Conservation (phyloP, 1,284 basidiomycete species). For the Cystobasidiaceae sp. region DNA sequence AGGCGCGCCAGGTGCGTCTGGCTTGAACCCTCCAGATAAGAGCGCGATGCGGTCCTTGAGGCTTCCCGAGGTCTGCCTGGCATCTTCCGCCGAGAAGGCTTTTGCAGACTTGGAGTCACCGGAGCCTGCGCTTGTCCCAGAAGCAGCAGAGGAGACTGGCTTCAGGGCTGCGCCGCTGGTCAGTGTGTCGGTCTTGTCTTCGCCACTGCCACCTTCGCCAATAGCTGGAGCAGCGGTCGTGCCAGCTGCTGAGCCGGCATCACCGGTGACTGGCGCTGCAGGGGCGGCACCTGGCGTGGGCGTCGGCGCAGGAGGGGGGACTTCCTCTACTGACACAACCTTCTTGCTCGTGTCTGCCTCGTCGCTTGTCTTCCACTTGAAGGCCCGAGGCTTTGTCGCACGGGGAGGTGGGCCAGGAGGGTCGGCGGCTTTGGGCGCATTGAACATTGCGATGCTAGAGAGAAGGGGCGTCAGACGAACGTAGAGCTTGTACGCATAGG, state of each 20-base stretch:
- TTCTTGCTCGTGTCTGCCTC: conserved; percentile 8
- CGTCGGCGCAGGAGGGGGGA: conserved; percentile 11
- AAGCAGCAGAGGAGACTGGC: neutral
- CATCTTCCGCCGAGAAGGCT: conserved; percentile 73
- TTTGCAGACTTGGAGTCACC: neutral
- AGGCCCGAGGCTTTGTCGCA: conserved; percentile 17
- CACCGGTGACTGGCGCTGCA: neutral
- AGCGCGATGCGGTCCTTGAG: conserved; percentile 90
- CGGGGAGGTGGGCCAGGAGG: conserved; percentile 21
- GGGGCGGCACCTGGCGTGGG: conserved; percentile 3
- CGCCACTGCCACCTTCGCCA: neutral
- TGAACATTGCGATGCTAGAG: conserved; percentile 30
- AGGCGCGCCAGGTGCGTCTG: conserved; percentile 57
- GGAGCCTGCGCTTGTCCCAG: neutral
- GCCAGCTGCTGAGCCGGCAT: neutral
- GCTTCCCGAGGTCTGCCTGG: conserved; percentile 67
- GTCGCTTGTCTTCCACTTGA: conserved; percentile 31
- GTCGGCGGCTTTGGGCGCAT: conserved; percentile 24
- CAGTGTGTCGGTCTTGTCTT: neutral
- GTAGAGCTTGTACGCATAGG: neutral
- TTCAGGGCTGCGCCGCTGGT: conserved; percentile 14
- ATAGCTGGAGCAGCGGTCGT: neutral
- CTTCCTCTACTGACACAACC: conserved; percentile 2
- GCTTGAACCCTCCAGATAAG: conserved; percentile 59
- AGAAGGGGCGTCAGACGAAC: neutral